Evolutionary conservation across 148 eudicot species (phyloP).

Genomic region (Talinum fruticosum): DNA sequence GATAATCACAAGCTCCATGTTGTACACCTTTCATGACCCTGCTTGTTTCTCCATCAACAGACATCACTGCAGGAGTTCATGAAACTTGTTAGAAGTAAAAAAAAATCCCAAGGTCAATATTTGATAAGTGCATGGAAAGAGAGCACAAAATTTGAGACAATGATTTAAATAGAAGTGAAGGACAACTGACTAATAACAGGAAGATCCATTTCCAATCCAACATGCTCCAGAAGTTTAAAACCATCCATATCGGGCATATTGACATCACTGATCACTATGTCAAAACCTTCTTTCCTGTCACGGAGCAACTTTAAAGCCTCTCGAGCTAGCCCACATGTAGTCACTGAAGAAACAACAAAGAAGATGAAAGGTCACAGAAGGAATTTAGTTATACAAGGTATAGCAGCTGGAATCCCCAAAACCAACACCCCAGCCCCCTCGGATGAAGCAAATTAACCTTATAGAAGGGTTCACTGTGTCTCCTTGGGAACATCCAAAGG

Average conservation of each 20-base stretch:
- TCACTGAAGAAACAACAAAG: constrained; percentile 50
- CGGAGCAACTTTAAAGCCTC: constrained; percentile 84
- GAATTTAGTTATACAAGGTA: not conserved
- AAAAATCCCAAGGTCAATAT: not conserved
- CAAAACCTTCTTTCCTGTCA: constrained; percentile 82
- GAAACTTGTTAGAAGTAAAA: constrained; percentile 13
- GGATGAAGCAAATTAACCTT: not conserved
- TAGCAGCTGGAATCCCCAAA: not conserved
- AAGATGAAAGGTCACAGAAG: constrained; percentile 10
- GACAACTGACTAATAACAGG: constrained; percentile 83
- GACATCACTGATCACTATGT: constrained; percentile 96
- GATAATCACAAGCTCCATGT: constrained; percentile 98
- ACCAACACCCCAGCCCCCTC: not conserved
- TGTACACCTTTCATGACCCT: constrained; percentile 98
- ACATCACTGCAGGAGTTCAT: constrained; percentile 78
- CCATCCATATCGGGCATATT: constrained; percentile 99
- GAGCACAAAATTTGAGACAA: constrained; percentile 7
- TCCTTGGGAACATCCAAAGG: no score
- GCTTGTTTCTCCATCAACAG: constrained; percentile 94
- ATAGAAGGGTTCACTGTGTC: no score
- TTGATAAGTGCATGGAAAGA: not conserved
- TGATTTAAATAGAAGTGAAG: constrained; percentile 5
- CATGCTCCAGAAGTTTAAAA: constrained; percentile 93
- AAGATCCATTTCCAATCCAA: constrained; percentile 98
- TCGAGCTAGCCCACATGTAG: constrained; percentile 81